Conservation (phyloP, 1,284 basidiomycete species). For the Cutaneotrichosporon daszewskae region DNA sequence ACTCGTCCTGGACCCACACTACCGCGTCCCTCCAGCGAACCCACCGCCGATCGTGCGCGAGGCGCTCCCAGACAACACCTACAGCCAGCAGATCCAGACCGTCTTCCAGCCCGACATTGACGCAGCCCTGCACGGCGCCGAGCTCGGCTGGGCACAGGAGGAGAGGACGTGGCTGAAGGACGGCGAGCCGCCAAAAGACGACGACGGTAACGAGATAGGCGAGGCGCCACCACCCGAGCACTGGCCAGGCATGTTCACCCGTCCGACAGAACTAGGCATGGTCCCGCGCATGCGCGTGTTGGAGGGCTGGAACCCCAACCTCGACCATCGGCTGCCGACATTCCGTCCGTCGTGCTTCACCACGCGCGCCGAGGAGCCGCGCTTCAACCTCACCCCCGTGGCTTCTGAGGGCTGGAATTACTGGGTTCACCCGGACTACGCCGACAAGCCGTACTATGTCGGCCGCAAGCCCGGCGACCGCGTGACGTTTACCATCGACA, state of each 20-base stretch:
- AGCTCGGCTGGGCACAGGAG: constrained; percentile 26
- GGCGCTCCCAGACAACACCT: neutral
- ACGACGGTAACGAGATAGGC: neutral
- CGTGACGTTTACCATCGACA: constrained; percentile 38
- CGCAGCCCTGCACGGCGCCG: neutral
- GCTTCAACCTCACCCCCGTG: constrained; percentile 38
- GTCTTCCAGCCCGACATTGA: constrained; percentile 3
- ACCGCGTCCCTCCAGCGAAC: constrained; percentile 7
- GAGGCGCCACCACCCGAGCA: neutral
- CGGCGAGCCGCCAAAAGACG: neutral
- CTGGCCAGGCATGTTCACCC: constrained; percentile 33
- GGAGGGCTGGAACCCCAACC: constrained; percentile 36
- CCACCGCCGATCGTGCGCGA: neutral
- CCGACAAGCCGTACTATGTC: constrained; percentile 44
- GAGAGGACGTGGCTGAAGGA: constrained; percentile 17
- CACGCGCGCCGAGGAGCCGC: constrained; percentile 26
- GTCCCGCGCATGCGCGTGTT: constrained; percentile 39
- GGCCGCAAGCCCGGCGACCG: constrained; percentile 30
- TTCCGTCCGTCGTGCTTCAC: constrained; percentile 38
- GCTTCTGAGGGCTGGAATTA: constrained; percentile 35
- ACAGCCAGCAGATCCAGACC: constrained; percentile 1
- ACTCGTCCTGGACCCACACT: constrained; percentile 23
- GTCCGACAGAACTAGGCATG: constrained; percentile 31
- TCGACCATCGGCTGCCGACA: constrained; percentile 20
- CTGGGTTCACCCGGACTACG: constrained; percentile 40